A percentile compares a stretch with the other conserved stretches of the same genome.
These are phyloP conservation scores for Fusarium duplospermum DNA, from an alignment of 2,329 filamentous ascomycete genomes.

Conservation along the genomic window DNA sequence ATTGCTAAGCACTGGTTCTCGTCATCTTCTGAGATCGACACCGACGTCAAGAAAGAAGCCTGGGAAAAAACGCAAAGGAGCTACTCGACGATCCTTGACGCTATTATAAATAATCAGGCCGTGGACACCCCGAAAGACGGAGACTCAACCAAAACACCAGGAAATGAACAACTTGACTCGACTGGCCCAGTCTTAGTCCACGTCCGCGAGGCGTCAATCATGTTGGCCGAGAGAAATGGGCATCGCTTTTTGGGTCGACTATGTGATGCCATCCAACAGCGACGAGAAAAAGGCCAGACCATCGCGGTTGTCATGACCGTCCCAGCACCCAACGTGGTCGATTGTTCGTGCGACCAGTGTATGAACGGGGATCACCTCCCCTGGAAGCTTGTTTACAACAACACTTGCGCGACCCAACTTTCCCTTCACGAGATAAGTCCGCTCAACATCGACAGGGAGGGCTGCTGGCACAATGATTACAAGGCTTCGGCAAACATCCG, in stretches of 20 bases:
- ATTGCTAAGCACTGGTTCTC: not conserved
- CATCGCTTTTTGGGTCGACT: not conserved
- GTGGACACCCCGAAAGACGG: not conserved
- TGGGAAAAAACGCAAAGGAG: not conserved
- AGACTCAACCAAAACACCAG: not conserved
- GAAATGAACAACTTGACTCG: not conserved
- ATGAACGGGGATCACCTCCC: not conserved
- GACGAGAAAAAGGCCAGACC: not conserved
- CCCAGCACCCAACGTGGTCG: too few species aligned
- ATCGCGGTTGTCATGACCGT: not conserved
- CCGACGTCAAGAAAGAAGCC: not conserved
- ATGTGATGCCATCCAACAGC: not conserved
- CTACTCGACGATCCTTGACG: not conserved
- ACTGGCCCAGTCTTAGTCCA: not conserved
- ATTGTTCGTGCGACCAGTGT: not conserved
- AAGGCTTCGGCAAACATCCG: not conserved
- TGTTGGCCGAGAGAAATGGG: not conserved
- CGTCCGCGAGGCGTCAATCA: not conserved
- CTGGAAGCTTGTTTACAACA: not conserved
- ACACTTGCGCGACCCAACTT: not conserved
- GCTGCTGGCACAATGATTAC: not conserved
- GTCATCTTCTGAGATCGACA: not conserved
- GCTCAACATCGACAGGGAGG: not conserved
- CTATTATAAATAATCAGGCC: not conserved
- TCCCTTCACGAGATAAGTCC: not conserved